Percentiles rank a stretch among this genome's conserved stretches.
Evolutionary conservation across 169 alveolate species (phyloP).

Genomic region (Plasmodium adleri): DNA sequence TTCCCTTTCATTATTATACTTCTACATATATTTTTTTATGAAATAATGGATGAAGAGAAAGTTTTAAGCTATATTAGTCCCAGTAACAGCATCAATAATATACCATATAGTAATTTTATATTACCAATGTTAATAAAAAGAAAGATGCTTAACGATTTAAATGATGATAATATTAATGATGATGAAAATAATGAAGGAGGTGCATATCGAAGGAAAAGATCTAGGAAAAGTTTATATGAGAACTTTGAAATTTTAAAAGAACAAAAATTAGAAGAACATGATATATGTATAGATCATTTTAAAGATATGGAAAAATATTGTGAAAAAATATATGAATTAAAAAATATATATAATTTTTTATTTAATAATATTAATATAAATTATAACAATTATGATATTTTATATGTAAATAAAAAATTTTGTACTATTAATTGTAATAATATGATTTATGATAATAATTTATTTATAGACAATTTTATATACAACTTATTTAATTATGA

Average conservation of each 20-base stretch:
- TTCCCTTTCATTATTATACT: background rate
- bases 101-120: constrained; percentile 44
- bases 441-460: background rate
- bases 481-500: constrained; percentile 5
- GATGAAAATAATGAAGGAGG: background rate
- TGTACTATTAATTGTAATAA: constrained; percentile 48
- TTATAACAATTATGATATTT: constrained; percentile 36
- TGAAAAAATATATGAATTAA: constrained; percentile 44
- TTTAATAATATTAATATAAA: constrained; percentile 29
- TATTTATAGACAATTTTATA: constrained; percentile 9
- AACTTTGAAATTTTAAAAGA: constrained; percentile 44
- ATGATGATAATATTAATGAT: constrained; percentile 5
- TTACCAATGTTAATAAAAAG: background rate
- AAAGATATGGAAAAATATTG: constrained; percentile 70
- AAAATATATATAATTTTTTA: constrained; percentile 35
- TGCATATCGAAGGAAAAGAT: constrained; percentile 15
- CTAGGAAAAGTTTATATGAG: constrained; percentile 7
- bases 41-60: constrained; percentile 33
- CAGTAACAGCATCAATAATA: constrained; percentile 28
- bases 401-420: constrained; percentile 52
- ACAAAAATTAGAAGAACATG: constrained; percentile 50
- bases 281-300: constrained; percentile 75
- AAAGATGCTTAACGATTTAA: background rate
- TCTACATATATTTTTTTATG: background rate
- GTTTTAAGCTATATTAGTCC: constrained; percentile 4